Percentiles rank a stretch among this genome's conserved stretches.
Evolutionary conservation across 208 protist genomes (phyloP).

Genomic region (Entamoeba invadens): DNA sequence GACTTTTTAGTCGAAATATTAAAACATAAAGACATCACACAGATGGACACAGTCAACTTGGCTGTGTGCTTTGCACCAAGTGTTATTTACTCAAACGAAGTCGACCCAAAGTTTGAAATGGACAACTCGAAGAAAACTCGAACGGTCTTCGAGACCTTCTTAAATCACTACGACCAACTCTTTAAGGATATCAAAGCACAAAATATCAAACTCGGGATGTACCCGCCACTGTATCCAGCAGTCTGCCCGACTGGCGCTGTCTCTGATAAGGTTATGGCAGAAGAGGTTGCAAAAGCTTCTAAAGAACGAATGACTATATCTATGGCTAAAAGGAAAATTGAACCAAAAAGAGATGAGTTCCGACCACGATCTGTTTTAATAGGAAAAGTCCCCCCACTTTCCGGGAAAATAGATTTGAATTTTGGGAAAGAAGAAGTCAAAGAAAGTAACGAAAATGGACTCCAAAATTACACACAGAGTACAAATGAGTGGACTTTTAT

Average conservation of each 20-base stretch:
- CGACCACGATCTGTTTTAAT: too few relatives aligned
- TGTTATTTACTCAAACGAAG: background rate
- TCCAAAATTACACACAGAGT: too few relatives aligned
- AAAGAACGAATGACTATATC: background rate
- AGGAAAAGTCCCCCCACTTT: too few relatives aligned
- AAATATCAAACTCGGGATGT: background rate
- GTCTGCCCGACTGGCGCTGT: background rate
- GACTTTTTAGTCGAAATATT: background rate
- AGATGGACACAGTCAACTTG: background rate
- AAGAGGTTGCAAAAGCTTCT: background rate
- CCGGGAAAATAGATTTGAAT: too few relatives aligned
- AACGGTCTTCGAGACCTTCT: background rate
- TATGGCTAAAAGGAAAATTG: too few relatives aligned
- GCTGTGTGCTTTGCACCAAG: background rate
- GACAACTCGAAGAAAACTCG: background rate
- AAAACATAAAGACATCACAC: background rate
- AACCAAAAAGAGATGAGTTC: too few relatives aligned
- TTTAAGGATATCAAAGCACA: background rate
- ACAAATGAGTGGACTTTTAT: too few relatives aligned
- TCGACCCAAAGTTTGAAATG: background rate
- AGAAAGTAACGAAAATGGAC: too few relatives aligned
- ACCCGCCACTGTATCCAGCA: background rate
- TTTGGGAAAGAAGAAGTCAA: too few relatives aligned
- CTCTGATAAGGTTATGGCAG: background rate
- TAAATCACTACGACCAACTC: background rate